phyloP scores from a whole-genome alignment of 306 rosid genomes.

The Pyrus betulifolia region DNA sequence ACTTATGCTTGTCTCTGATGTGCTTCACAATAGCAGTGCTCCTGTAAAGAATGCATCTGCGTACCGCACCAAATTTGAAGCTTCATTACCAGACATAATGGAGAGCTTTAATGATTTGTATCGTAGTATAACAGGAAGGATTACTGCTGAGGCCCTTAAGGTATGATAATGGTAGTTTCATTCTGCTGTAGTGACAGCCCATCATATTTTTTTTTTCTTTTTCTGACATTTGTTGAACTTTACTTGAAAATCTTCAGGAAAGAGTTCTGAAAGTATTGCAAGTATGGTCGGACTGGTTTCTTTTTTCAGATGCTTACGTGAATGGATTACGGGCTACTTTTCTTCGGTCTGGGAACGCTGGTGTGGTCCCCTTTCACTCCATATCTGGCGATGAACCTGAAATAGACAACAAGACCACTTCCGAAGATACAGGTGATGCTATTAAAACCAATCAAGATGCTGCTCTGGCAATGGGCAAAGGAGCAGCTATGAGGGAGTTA shows the following conservation, averaged over 20 bases:
- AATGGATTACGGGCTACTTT: conserved; percentile 96
- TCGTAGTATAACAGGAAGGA: conserved; percentile 86
- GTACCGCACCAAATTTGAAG: conserved; percentile 97
- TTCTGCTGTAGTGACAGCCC: neutral
- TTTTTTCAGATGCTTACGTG: conserved; percentile 92
- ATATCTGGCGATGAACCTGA: conserved; percentile 86
- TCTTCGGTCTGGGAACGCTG: conserved; percentile 82
- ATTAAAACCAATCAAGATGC: conserved; percentile 74
- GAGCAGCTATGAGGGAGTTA: conserved; percentile 86
- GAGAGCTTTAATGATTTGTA: conserved; percentile 97
- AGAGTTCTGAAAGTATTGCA: conserved; percentile 91
- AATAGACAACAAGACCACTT: conserved; percentile 59
- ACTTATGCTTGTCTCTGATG: conserved; percentile 98
- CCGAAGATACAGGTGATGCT: conserved; percentile 55
- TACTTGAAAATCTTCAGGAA: conserved; percentile 52
- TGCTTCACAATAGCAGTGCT: conserved; percentile 99
- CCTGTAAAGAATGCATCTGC: conserved; percentile 99
- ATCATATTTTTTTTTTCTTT: neutral
- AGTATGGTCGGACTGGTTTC: conserved; percentile 99
- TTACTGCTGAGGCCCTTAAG: conserved; percentile 99
- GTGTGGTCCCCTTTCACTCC: conserved; percentile 80
- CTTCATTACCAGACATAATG: conserved; percentile 85
- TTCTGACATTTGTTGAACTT: conserved; percentile 4
- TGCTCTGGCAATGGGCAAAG: conserved; percentile 95
- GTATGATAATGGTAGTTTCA: conserved; percentile 23